Evolutionary conservation across 768 basidiomycete genomes (phyloP).

Genomic region (Boletus coccyginus): DNA sequence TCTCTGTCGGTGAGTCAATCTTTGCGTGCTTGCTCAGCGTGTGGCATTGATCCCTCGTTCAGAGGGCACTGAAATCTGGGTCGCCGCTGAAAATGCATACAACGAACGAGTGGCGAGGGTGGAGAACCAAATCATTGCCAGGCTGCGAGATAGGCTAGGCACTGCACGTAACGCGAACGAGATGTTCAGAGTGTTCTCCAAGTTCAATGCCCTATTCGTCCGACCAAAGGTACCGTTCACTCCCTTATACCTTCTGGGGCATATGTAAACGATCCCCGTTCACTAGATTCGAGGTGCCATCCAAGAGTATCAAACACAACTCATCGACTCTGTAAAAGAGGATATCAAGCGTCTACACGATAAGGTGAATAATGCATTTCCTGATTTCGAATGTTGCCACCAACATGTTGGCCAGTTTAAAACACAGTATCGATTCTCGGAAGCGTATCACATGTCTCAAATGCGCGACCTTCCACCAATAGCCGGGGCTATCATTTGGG

Average conservation of each 20-base stretch:
- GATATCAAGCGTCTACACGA: slow-evolving; percentile 95
- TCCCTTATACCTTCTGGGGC: neutral
- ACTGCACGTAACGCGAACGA: slow-evolving; percentile 97
- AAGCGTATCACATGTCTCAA: slow-evolving; percentile 97
- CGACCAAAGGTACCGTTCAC: slow-evolving; percentile 73
- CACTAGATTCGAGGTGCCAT: slow-evolving; percentile 92
- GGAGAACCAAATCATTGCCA: slow-evolving; percentile 97
- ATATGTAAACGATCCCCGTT: neutral
- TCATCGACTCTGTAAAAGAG: slow-evolving; percentile 98
- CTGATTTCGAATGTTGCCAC: neutral
- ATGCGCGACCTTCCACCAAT: slow-evolving; percentile 99
- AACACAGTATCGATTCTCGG: slow-evolving; percentile 91
- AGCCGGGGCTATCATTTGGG: slow-evolving; percentile 98
- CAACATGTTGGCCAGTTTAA: slow-evolving; percentile 63
- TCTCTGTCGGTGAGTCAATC: slow-evolving; percentile 71
- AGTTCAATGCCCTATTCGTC: slow-evolving; percentile 96
- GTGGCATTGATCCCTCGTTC: slow-evolving; percentile 4
- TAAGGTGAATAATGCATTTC: slow-evolving; percentile 50
- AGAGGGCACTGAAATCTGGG: slow-evolving; percentile 99
- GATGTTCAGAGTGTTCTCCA: slow-evolving; percentile 99
- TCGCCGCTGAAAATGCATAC: slow-evolving; percentile 94
- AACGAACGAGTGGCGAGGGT: slow-evolving; percentile 97
- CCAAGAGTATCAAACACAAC: slow-evolving; percentile 97
- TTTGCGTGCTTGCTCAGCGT: neutral
- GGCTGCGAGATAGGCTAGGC: slow-evolving; percentile 86